These are phyloP conservation scores for Termitomyces sp. DNA, from an alignment of 1,284 basidiomycete genomes.

Conservation along the genomic window DNA sequence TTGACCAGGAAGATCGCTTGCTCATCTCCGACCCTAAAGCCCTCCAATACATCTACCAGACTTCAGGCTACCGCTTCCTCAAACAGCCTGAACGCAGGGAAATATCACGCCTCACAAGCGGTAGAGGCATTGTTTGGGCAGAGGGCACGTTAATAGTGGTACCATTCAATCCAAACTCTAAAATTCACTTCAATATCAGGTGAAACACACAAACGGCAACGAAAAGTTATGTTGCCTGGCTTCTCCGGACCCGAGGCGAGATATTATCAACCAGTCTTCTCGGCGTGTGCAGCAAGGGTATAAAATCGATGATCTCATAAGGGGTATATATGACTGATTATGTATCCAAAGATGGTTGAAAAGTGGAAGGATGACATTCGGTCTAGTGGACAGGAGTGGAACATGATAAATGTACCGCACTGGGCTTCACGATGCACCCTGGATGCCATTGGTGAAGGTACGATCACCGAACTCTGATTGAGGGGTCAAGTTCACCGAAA, in stretches of 20 bases:
- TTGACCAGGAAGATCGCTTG: slow-evolving; percentile 32
- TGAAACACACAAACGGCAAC: slow-evolving; percentile 30
- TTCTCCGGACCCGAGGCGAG: slow-evolving; percentile 30
- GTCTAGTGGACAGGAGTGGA: slow-evolving; percentile 22
- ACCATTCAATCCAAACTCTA: neutral
- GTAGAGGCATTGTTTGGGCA: slow-evolving; percentile 26
- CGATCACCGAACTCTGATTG: neutral
- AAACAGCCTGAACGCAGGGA: slow-evolving; percentile 30
- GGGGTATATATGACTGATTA: neutral
- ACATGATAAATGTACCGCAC: slow-evolving; percentile 34
- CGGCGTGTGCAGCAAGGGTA: slow-evolving; percentile 29
- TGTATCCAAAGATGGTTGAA: slow-evolving; percentile 31
- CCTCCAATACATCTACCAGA: slow-evolving; percentile 38
- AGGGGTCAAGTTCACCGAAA: neutral
- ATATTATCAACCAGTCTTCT: slow-evolving; percentile 29
- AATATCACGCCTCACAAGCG: slow-evolving; percentile 25
- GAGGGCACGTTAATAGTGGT: slow-evolving; percentile 20
- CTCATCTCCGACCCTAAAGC: slow-evolving; percentile 38
- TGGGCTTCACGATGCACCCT: slow-evolving; percentile 39
- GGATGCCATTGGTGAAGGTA: slow-evolving; percentile 44
- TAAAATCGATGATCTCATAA: slow-evolving; percentile 1
- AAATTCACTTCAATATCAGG: slow-evolving; percentile 17
- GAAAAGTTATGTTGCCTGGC: slow-evolving; percentile 33
- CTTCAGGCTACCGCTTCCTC: slow-evolving; percentile 31
- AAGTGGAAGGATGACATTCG: slow-evolving; percentile 41